Conservation (phyloP, 257 asterid species). For the Handroanthus guayacan region DNA sequence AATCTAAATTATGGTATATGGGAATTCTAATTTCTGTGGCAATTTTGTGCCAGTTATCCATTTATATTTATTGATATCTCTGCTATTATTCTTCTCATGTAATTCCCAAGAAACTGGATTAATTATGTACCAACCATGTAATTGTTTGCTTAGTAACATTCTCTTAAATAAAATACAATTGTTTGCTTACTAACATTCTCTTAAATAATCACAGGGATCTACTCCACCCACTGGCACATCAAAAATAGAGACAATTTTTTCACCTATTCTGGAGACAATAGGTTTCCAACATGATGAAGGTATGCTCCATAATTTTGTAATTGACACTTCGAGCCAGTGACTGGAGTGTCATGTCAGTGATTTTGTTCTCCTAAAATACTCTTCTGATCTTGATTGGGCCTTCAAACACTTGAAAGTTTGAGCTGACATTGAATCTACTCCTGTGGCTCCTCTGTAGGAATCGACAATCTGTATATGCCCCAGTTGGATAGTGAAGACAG, state of each 20-base stretch:
- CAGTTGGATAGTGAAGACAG: constrained; percentile 59
- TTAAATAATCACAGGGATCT: constrained; percentile 47
- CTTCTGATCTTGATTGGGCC: neutral
- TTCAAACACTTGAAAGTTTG: neutral
- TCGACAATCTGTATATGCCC: constrained; percentile 47
- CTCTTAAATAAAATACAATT: neutral
- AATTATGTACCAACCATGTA: neutral
- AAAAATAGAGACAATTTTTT: constrained; percentile 58
- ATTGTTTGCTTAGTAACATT: constrained; percentile 8
- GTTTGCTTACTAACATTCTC: constrained; percentile 4
- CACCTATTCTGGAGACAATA: constrained; percentile 54
- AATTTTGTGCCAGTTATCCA: neutral
- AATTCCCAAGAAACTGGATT: neutral
- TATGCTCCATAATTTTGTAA: constrained; percentile 18
- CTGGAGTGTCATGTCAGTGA: neutral
- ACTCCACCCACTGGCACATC: constrained; percentile 43
- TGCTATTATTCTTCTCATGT: no score
- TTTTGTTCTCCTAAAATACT: neutral
- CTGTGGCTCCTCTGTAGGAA: constrained; percentile 42
- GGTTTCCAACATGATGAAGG: constrained; percentile 49
- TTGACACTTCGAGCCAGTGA: neutral
- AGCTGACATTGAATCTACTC: neutral
- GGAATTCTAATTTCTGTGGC: neutral
- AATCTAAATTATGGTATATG: neutral
- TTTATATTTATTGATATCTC: no score